Base-by-base conservation (phyloP, 495 filamentous ascomycete genomes). In the Peziza echinospora region DNA sequence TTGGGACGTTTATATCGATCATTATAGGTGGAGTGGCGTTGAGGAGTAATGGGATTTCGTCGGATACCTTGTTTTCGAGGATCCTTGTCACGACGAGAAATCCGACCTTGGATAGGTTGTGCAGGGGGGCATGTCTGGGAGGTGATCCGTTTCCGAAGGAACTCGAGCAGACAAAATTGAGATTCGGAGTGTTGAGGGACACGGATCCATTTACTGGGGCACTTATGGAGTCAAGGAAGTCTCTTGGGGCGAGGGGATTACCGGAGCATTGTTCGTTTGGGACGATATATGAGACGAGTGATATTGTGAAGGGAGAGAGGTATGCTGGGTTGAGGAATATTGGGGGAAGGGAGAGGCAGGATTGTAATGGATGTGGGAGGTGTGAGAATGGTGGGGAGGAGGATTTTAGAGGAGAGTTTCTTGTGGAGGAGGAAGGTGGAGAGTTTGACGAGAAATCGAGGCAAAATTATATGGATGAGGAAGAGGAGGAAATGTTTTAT, bases 61-160 rank as follows among this genome's bases (percentile, higher is more conserved):
- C 58, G 13, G 63, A 65, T 26, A 65, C 56, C 3, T 54, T 53
- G 5, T 65, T 65, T 49, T 63, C 62, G 0, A 64, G 62, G 30
- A 64, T 65, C 45, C 47, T 65, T 26, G 63, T 65, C 40, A 65
- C 63, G 1, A 65, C 63, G 5, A 51, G 63, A 24, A 65, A 65
- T 40, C 53, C 48, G 7, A 65, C 60, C 1, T 48, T 65, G 0
- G 63, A 65, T 43, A 44, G 49, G 13, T 25, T 65, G 6, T 54
- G 59, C 8, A 37, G 49, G 16, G 63, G 63, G 9, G 63, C 61
- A 8, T 64, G 62, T 47, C 45, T 65, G 5, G 63, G 63, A 1
- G 62, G 62, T 11, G 61, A 65, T 30, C 63, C 63, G 0, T 63
- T 65, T 28, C 63, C 62, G 13, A 52, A 54, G 39, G 62, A 59